Evolutionary conservation across 176 grass and related monocot genomes (phyloP).

Genomic region (Eremochloa ophiuroides): DNA sequence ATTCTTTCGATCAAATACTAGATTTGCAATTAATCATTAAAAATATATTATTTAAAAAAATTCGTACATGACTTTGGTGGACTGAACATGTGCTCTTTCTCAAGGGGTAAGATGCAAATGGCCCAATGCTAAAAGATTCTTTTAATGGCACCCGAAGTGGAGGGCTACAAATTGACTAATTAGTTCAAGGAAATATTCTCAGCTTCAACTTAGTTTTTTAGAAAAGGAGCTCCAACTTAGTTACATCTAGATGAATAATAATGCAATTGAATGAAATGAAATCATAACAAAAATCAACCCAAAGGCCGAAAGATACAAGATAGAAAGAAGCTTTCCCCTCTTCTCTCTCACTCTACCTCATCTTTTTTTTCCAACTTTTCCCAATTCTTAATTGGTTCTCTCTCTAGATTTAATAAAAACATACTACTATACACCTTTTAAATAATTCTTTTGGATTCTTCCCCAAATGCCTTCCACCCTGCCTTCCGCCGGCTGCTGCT

Average conservation of each 20-base stretch:
- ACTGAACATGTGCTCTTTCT: slow-evolving; percentile 24
- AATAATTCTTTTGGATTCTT: slow-evolving; percentile 52
- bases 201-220: no score
- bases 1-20: no score
- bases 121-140: slow-evolving; percentile 19
- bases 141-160: slow-evolving; percentile 27
- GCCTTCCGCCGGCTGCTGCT: slow-evolving; percentile 5
- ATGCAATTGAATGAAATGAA: background rate
- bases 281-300: slow-evolving; percentile 2
- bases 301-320: slow-evolving; percentile 26
- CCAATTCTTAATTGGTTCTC: slow-evolving; percentile 21
- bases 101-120: slow-evolving; percentile 38
- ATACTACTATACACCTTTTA: slow-evolving; percentile 13
- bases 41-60: no score
- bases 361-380: slow-evolving; percentile 27
- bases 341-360: background rate
- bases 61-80: background rate
- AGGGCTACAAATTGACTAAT: slow-evolving; percentile 41
- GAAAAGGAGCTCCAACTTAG: no score
- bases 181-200: slow-evolving; percentile 12
- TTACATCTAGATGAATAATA: slow-evolving; percentile 27
- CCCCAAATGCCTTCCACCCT: slow-evolving; percentile 29
- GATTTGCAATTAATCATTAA: no score
- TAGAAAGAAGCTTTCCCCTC: slow-evolving; percentile 25
- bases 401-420: slow-evolving; percentile 32